A percentile compares a stretch with the other conserved stretches of the same genome.
phyloP scores from a whole-genome alignment of 306 rosid species.

The Spatholobus suberectus region DNA sequence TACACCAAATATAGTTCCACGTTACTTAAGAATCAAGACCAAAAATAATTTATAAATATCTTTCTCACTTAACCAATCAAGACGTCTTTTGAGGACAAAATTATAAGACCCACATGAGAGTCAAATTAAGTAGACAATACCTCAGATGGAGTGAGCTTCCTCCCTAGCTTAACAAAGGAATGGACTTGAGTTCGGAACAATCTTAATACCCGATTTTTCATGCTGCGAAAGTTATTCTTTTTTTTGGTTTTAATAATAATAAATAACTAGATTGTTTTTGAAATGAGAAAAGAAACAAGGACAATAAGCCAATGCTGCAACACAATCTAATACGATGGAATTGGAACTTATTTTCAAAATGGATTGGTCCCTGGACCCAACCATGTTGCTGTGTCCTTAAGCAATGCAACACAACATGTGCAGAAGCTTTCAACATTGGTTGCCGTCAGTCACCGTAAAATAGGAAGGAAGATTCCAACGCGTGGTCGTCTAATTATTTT shows the following conservation, averaged over 20 bases:
- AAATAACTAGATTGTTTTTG: background rate
- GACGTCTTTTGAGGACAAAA: no score
- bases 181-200: no score
- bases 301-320: background rate
- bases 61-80: no score
- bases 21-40: no score
- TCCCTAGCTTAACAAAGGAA: no score
- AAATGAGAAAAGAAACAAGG: constrained; percentile 6
- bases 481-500: background rate
- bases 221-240: background rate
- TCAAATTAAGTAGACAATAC: no score
- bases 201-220: background rate
- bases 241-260: background rate
- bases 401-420: constrained; percentile 45
- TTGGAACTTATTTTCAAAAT: background rate
- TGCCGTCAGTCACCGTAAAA: constrained; percentile 12
- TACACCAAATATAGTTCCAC: no score
- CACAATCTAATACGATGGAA: background rate
- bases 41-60: no score
- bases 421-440: background rate
- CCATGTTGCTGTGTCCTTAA: constrained; percentile 26
- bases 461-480: constrained; percentile 28
- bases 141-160: no score
- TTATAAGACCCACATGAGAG: no score
- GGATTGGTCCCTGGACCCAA: constrained; percentile 19